Evolutionary conservation across 805 yeast genomes (phyloP).

Genomic region (Sugiyamaella chiloensis): DNA sequence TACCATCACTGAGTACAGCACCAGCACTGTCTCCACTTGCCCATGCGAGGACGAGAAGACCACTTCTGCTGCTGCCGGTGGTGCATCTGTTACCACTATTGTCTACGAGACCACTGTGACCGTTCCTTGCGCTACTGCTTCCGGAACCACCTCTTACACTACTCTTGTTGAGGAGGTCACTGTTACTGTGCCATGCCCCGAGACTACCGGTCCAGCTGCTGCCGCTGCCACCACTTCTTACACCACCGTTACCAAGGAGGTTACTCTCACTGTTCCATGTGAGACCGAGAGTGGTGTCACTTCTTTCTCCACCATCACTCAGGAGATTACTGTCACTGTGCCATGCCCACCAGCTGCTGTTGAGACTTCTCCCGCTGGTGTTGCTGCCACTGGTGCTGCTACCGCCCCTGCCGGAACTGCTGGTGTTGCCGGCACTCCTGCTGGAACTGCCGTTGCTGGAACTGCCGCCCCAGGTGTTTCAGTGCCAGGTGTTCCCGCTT

Average conservation of each 20-base stretch:
- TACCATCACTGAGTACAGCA: neutral
- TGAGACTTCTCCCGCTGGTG: neutral
- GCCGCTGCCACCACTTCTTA: neutral
- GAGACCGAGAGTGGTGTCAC: neutral
- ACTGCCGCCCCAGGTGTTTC: neutral
- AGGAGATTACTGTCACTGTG: conserved; percentile 4
- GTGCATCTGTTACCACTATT: neutral
- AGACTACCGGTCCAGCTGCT: neutral
- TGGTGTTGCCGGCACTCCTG: neutral
- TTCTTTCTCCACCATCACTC: conserved; percentile 5
- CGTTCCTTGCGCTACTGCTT: neutral
- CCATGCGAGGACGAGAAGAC: conserved; percentile 11
- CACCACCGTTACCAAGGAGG: conserved; percentile 1
- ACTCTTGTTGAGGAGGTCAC: conserved; percentile 6
- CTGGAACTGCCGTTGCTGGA: neutral
- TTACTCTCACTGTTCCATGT: conserved; percentile 6
- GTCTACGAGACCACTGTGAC: neutral
- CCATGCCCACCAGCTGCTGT: neutral
- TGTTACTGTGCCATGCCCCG: conserved; percentile 7
- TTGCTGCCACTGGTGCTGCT: neutral
- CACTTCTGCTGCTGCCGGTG: neutral
- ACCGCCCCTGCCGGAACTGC: conserved; percentile 1
- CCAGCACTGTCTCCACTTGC: conserved; percentile 4
- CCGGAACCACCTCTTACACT: conserved; percentile 5
- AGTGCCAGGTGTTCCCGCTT: too few relatives aligned